These are phyloP conservation scores for Volutella citrinella DNA, from an alignment of 2,329 filamentous ascomycete species.

Conservation along the genomic window DNA sequence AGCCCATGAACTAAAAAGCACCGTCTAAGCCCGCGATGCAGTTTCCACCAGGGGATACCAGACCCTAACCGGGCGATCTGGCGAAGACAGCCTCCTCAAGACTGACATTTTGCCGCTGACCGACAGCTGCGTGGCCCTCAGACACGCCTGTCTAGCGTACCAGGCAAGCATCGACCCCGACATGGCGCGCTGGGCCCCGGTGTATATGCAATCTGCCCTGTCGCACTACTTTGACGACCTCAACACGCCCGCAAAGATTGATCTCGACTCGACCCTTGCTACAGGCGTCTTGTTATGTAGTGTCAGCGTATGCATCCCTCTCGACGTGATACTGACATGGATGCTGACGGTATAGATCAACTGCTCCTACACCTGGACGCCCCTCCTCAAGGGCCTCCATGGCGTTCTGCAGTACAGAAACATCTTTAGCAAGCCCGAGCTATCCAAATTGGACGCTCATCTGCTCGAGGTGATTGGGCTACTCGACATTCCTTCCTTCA, in stretches of 20 bases:
- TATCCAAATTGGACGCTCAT: background rate
- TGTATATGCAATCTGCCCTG: slow-evolving; percentile 4
- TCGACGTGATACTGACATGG: background rate
- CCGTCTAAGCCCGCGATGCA: background rate
- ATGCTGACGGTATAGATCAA: slow-evolving; percentile 4
- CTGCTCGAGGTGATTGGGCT: slow-evolving; percentile 4
- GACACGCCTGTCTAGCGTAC: slow-evolving; percentile 4
- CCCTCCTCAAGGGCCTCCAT: slow-evolving; percentile 1
- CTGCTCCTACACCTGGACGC: slow-evolving; percentile 8
- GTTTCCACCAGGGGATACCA: background rate
- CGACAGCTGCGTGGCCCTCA: background rate
- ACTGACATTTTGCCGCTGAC: slow-evolving; percentile 4
- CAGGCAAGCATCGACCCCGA: slow-evolving; percentile 4
- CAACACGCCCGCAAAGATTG: slow-evolving; percentile 1
- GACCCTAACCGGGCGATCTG: slow-evolving; percentile 3
- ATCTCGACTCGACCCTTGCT: slow-evolving; percentile 3
- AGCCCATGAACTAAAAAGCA: background rate
- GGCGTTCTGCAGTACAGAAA: slow-evolving; percentile 3
- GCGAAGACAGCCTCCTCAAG: background rate
- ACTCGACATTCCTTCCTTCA: slow-evolving; percentile 5
- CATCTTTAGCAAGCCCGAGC: background rate
- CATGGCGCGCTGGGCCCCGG: background rate
- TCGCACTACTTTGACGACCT: slow-evolving; percentile 3
- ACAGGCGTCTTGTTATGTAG: slow-evolving; percentile 6
- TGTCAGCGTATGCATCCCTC: background rate